Evolutionary conservation across 805 yeast species (phyloP), one percentile per base, ranked within the genome.

Genomic region (Clavispora fructus): DNA sequence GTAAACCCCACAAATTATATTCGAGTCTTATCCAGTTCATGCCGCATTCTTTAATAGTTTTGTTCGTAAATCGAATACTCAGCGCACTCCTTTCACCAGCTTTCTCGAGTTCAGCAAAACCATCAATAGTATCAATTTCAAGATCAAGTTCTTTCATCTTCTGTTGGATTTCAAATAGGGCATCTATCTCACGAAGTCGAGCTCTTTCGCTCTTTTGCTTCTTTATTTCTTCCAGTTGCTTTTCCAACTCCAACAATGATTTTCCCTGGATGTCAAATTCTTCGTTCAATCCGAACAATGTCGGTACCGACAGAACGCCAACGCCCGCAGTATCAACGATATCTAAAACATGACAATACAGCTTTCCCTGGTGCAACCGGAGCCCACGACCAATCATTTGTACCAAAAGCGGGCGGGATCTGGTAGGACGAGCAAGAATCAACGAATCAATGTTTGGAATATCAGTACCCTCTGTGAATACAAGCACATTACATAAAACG

Each of bases 381-480:
- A 91, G 65, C 0, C 97, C 98, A 46, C 98, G 72, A 0, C 98
- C 98, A 16, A 91, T 75, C 96, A 91, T 91, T 60, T 91, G 98
- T 14, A 82, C 74, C 32, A 88, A 64, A 38, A 91, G 65, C 0
- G 85, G 79, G 29, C 80, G 67, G 0, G 97, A 90, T 47, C 74
- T 75, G 0, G 97, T 87, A 1, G 97, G 96, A 30, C 97, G 68
- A 4, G 87, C 86, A 29, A 91, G 63, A 27, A 91, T 70, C 11
- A 91, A 68, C 28, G 89, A 82, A 58, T 91, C 97, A 46, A 90
- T 85, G 50, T 82, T 82, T 3, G 97, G 97, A 16, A 92, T 82
- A 65, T 91, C 97, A 0, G 97, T 89, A 0, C 98, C 98, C 62
- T 91, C 98, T 0, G 96, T 91, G 55, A 92, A 84, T 6, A 91